A percentile compares a stretch with the other conserved stretches of the same genome.
Conservation (phyloP, 805 yeast genomes). For the Ogataea pilisensis region DNA sequence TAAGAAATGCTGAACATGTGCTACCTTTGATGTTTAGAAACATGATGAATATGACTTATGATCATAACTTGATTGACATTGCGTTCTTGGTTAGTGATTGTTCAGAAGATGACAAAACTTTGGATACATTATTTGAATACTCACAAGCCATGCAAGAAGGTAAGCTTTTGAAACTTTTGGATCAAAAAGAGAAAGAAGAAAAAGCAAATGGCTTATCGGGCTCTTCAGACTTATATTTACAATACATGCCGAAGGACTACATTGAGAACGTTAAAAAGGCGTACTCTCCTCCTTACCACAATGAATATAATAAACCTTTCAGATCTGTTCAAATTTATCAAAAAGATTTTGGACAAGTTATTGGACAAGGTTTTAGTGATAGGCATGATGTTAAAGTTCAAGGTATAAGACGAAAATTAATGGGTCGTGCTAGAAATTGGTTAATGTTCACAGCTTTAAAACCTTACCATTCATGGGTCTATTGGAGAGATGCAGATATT, state of each 20-base stretch:
- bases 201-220: slow-evolving; percentile 41
- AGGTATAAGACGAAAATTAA: slow-evolving; percentile 75
- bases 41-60: slow-evolving; percentile 81
- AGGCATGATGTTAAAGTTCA: slow-evolving; percentile 83
- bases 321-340: slow-evolving; percentile 75
- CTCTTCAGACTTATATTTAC: slow-evolving; percentile 57
- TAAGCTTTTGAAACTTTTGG: slow-evolving; percentile 48
- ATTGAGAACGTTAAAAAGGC: slow-evolving; percentile 53
- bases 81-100: slow-evolving; percentile 82
- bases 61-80: slow-evolving; percentile 72
- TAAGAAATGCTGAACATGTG: slow-evolving; percentile 74
- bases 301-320: slow-evolving; percentile 62
- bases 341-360: slow-evolving; percentile 78
- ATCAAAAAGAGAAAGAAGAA: slow-evolving; percentile 36
- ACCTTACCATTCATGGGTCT: slow-evolving; percentile 87
- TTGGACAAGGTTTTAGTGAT: slow-evolving; percentile 82
- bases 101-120: slow-evolving; percentile 59
- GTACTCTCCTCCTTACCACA: slow-evolving; percentile 63
- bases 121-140: slow-evolving; percentile 61
- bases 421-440: slow-evolving; percentile 90
- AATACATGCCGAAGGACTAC: slow-evolving; percentile 64
- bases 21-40: slow-evolving; percentile 81
- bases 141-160: slow-evolving; percentile 70
- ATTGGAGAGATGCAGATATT: slow-evolving; percentile 86
- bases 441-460: slow-evolving; percentile 65